Base-by-base conservation (phyloP, 805 yeast genomes). In the Candida glaebosa region DNA sequence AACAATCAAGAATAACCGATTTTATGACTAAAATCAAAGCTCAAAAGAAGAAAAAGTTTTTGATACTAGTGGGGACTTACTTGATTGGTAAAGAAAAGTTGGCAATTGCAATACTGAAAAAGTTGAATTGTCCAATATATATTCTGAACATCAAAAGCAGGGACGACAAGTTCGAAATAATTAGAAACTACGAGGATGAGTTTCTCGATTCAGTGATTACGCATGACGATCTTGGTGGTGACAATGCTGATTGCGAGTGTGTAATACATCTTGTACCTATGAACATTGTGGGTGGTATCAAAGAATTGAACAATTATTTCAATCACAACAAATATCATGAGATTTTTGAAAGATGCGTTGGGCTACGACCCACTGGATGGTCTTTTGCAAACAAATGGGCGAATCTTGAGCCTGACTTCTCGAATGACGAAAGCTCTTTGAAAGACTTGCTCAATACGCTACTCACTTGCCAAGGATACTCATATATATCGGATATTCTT, bases 291-390 rank as follows among this genome's bases (percentile, higher is more conserved):
- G 61, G 80, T 24, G 61, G 70, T 41, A 58, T 73, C 50, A 67
- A 64, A 39, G 60, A 63, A 51, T 59, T 85, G 38, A 60, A 70
- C 9, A 65, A 63, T 18, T 81, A 82, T 47, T 77, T 76, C 65
- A 63, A 67, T 40, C 68, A 64, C 40, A 69, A 70, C 47, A 61
- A 59, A 20, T 74, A 73, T 45, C 65, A 64, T 31, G 61, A 57
- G 19, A 61, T 67, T 32, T 84, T 75, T 56, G 80, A 79, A 39
- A 69, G 78, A 36, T 72, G 87, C 32, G 69, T 85, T n/a, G 96
- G 87, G 0, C 68, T 86, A 26, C 69, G 79, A 38, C 97, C 98
- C 0, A 89, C 97, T 0, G 98, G 98, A 0, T 93, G 98, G 98
- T 73, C 88, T 1, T 84, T 76, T 57, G 39, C 42, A 16, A 44